A percentile compares a stretch with the other conserved stretches of the same genome.
Conservation (phyloP, 225 moss, liverwort and hornwort genomes). For the Physcomitrellopsis africana region DNA sequence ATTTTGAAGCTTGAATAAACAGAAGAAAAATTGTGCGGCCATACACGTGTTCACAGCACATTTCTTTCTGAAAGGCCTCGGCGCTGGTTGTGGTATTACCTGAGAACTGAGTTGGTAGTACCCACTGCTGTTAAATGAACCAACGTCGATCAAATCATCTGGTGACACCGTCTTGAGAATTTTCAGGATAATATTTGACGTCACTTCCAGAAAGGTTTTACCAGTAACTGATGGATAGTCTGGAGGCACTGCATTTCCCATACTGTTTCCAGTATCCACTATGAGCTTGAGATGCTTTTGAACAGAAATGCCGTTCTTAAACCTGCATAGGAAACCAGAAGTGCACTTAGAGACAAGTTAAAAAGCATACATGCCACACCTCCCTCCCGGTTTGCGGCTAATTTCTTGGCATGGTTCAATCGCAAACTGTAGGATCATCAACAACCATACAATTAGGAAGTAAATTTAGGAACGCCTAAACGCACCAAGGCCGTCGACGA, state of each 20-base stretch:
- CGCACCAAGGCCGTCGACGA: conserved; percentile 19
- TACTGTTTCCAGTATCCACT: conserved; percentile 27
- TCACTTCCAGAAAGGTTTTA: conserved; percentile 4
- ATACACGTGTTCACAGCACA: background rate
- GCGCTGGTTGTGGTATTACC: background rate
- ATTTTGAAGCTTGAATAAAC: background rate
- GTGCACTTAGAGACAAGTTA: background rate
- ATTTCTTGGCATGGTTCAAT: background rate
- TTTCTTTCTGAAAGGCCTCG: background rate
- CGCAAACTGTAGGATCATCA: background rate
- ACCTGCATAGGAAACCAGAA: conserved; percentile 7
- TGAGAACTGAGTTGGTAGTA: background rate
- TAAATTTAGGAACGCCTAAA: background rate
- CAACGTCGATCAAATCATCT: conserved; percentile 19
- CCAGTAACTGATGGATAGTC: background rate
- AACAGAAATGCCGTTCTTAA: conserved; percentile 24
- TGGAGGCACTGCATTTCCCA: background rate
- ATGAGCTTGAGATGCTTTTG: conserved; percentile 24
- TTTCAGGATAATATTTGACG: background rate
- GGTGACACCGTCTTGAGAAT: conserved; percentile 21
- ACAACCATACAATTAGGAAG: background rate
- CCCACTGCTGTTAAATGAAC: conserved; percentile 12
- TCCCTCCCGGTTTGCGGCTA: background rate
- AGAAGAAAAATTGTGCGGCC: too few species aligned
- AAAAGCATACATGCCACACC: background rate